Evolutionary conservation across 2,329 filamentous ascomycete genomes (phyloP).

Genomic region (Rhynchosporium agropyri): DNA sequence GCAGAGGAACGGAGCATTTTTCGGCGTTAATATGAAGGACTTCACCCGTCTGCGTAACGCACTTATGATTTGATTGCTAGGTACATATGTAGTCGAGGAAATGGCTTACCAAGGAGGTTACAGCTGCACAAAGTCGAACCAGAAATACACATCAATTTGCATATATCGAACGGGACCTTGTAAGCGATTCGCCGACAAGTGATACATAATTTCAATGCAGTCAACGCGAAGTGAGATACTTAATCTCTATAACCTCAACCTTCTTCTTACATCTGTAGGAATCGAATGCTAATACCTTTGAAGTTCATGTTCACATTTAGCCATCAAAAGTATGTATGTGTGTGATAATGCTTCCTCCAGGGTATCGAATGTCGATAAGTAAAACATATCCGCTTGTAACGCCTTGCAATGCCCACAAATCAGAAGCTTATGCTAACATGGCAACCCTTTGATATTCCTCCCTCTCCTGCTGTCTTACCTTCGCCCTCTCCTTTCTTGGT

Average conservation of each 20-base stretch:
- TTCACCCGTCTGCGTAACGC: background rate
- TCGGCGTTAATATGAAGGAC: background rate
- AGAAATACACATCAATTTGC: too few species aligned
- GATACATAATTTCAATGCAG: too few species aligned
- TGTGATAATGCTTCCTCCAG: constrained; percentile 17
- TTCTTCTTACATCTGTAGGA: too few species aligned
- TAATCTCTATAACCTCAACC: too few species aligned
- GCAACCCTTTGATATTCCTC: constrained; percentile 36
- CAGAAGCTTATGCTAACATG: constrained; percentile 38
- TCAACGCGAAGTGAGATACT: too few species aligned
- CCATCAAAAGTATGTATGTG: background rate
- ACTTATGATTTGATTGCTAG: background rate
- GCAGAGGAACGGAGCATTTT: background rate
- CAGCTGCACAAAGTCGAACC: background rate
- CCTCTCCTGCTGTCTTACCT: constrained; percentile 34
- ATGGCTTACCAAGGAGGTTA: background rate
- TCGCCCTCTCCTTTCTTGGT: constrained; percentile 37
- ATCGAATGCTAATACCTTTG: background rate
- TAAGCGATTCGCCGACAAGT: too few species aligned
- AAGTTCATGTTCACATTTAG: background rate
- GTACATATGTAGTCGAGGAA: background rate
- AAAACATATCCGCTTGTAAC: constrained; percentile 28
- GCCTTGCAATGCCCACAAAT: constrained; percentile 35
- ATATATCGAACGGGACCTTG: too few species aligned
- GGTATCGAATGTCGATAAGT: constrained; percentile 32